Evolutionary conservation across 495 filamentous ascomycete species (phyloP).

Genomic region (Pseudotulostoma volvatum): DNA sequence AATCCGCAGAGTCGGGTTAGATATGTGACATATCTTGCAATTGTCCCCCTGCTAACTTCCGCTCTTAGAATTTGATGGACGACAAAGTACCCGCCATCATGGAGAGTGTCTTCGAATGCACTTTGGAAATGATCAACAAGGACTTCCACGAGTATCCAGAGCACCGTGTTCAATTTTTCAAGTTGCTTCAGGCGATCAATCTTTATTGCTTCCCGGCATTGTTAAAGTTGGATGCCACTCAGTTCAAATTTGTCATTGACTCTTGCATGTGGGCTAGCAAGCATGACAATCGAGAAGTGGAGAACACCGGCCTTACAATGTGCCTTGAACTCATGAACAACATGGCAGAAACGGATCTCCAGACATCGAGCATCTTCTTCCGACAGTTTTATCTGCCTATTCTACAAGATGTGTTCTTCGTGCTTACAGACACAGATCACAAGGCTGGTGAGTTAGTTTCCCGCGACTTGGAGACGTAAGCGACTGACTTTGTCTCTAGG

Average conservation of each 20-base stretch:
- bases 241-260: slow-evolving; percentile 99
- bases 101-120: slow-evolving; percentile 98
- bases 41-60: slow-evolving; percentile 17
- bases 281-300: slow-evolving; percentile 96
- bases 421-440: slow-evolving; percentile 92
- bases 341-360: slow-evolving; percentile 76
- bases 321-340: slow-evolving; percentile 96
- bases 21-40: slow-evolving; percentile 5
- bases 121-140: slow-evolving; percentile 99
- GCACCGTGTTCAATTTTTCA: slow-evolving; percentile 97
- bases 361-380: slow-evolving; percentile 88
- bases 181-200: slow-evolving; percentile 87
- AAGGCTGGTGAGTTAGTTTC: slow-evolving; percentile 54
- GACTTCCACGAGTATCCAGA: slow-evolving; percentile 99
- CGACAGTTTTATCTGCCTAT: slow-evolving; percentile 90
- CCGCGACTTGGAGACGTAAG: slow-evolving; percentile 1
- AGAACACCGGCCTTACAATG: slow-evolving; percentile 96
- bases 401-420: slow-evolving; percentile 96
- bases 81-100: slow-evolving; percentile 94
- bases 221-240: slow-evolving; percentile 78
- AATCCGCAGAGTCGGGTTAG: slow-evolving; percentile 25
- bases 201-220: slow-evolving; percentile 89
- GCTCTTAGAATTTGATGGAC: slow-evolving; percentile 69
- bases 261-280: slow-evolving; percentile 99
- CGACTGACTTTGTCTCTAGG: slow-evolving; percentile 24